Percentiles rank a stretch among this genome's conserved stretches.
Evolutionary conservation across 73 alveolate species (phyloP).

Genomic region (Paramecium sexaurelia): DNA sequence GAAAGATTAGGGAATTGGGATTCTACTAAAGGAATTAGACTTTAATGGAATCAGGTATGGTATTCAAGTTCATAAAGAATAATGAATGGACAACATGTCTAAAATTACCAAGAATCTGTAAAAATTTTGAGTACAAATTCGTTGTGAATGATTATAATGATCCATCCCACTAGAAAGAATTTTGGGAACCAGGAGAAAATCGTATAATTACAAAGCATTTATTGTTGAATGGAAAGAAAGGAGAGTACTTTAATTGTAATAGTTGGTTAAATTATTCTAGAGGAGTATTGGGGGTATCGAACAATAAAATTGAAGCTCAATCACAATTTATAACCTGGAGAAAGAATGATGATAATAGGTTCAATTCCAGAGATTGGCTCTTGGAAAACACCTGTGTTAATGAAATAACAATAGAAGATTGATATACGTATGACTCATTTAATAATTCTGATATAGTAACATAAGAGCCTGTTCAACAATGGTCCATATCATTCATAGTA

Average conservation of each 20-base stretch:
- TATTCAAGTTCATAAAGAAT: neutral
- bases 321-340: conserved; percentile 8
- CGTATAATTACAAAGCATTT: conserved; percentile 20
- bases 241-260: conserved; percentile 41
- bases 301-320: conserved; percentile 23
- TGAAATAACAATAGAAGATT: conserved; percentile 14
- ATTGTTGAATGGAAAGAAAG: neutral
- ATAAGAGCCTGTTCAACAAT: neutral
- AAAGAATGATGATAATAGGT: conserved; percentile 24
- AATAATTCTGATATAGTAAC: neutral
- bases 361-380: conserved; percentile 32
- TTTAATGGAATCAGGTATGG: conserved; percentile 37
- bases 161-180: neutral
- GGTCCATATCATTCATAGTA: conserved; percentile 26
- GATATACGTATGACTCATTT: neutral
- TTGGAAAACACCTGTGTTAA: conserved; percentile 46
- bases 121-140: conserved; percentile 27
- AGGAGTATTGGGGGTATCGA: conserved; percentile 41
- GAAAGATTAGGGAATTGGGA: conserved; percentile 40
- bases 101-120: neutral
- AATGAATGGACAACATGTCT: conserved; percentile 13
- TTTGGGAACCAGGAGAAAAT: conserved; percentile 53
- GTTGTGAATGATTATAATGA: neutral
- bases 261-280: neutral
- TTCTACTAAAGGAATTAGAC: neutral